Base-by-base conservation (phyloP, 169 alveolate species). In the Plasmodium vivax region DNA sequence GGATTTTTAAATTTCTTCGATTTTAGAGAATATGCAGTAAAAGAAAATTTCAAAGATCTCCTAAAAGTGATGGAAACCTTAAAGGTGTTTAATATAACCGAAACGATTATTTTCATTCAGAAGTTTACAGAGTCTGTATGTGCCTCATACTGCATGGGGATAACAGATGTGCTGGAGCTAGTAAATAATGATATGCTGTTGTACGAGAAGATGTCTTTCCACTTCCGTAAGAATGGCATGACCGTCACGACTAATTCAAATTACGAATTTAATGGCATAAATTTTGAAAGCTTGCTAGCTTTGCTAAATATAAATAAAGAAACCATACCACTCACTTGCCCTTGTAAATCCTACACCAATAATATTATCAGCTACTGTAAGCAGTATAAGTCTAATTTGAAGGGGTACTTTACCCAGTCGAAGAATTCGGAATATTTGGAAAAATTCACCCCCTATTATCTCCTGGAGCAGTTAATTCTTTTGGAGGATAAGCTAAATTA, bases 101-200 rank as follows among this genome's bases (percentile, higher is more conserved):
- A 80, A 80, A 81, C 90, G 27, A 23, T 79, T 58, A 56, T 90
- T 19, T 87, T 87, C 36, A 80, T 90, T 41, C 68, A 90, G 77
- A 79, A 90, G 36, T 43, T 90, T 12, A 90, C 72, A 19, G 71
- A 90, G 68, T 30, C 34, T 27, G 75, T 90, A 32, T 90, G 94
- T 90, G 77, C 90, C 2, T 90, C 94, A 12, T 90, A 90, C 74
- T 90, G 94, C 82, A 68, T 80, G 94, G 54, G 43, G 12, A 62
- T 90, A 43, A 90, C 94, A 19, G 77, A 80, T 79, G 82, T 47
- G 4, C 30, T 90, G 30, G 94, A 90, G 36, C 47, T 90, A 19
- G 73, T 73, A 62, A 80, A 90, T 81, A 74, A 58, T 90, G 94
- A 90, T 16, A 58, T 90, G 91, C 19, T 90, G 41, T 51, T 90